Conservation (phyloP, 116 monocot species). For the Posidonia oceanica region DNA sequence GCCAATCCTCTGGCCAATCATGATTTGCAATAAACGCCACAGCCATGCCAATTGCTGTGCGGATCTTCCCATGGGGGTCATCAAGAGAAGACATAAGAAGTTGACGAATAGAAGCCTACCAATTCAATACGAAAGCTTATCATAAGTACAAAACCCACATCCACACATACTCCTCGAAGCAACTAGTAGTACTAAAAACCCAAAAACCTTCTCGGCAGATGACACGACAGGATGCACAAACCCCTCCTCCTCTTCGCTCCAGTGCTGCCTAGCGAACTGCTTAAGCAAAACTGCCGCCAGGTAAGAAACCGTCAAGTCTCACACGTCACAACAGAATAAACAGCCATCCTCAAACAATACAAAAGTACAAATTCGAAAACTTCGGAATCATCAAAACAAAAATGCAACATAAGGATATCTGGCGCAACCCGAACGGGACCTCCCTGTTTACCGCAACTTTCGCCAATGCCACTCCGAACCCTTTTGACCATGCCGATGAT, state of each 20-base stretch:
- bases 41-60: slow-evolving; percentile 86
- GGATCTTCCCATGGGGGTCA: slow-evolving; percentile 77
- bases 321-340: slow-evolving; percentile 6
- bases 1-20: slow-evolving; percentile 99
- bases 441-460: slow-evolving; percentile 67
- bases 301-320: slow-evolving; percentile 48
- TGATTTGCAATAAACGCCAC: slow-evolving; percentile 64
- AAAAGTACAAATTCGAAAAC: neutral
- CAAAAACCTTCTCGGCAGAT: slow-evolving; percentile 63
- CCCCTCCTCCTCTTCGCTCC: slow-evolving; percentile 78
- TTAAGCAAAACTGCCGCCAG: slow-evolving; percentile 87
- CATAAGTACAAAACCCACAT: neutral
- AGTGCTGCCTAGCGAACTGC: slow-evolving; percentile 95
- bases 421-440: slow-evolving; percentile 72
- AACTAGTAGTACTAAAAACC: neutral
- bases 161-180: too few species aligned
- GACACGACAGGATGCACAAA: slow-evolving; percentile 75
- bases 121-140: neutral
- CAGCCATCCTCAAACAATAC: too few species aligned
- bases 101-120: slow-evolving; percentile 56
- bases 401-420: slow-evolving; percentile 66
- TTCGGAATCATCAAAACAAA: neutral
- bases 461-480: slow-evolving; percentile 75
- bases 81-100: slow-evolving; percentile 64
- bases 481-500: slow-evolving; percentile 15